These are phyloP conservation scores for Tripterygium wilfordii DNA, from an alignment of 177 flowering plant species.

Conservation along the genomic window DNA sequence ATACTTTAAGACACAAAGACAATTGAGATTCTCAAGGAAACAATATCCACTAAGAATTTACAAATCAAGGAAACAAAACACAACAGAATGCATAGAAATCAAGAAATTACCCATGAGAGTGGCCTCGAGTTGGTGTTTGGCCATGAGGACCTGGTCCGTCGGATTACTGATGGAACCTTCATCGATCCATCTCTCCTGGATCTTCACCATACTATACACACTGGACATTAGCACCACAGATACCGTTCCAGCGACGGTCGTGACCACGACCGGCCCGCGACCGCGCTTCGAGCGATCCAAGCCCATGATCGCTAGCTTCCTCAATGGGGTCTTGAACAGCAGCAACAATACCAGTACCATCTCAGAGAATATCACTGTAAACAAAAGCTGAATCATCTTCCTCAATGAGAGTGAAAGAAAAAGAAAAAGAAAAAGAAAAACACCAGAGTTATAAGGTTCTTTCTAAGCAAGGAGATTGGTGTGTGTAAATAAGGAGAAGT, in stretches of 20 bases:
- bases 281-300: constrained; percentile 55
- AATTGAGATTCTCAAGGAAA: no score
- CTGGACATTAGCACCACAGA: constrained; percentile 25
- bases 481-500: no score
- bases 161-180: constrained; percentile 28
- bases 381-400: constrained; percentile 48
- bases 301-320: constrained; percentile 45
- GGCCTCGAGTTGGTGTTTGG: constrained; percentile 38
- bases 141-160: constrained; percentile 50
- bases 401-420: no score
- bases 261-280: constrained; percentile 44
- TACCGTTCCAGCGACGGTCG: constrained; percentile 39
- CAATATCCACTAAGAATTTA: no score
- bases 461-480: no score
- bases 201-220: constrained; percentile 25
- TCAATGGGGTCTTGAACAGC: constrained; percentile 53
- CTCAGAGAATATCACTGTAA: constrained; percentile 36
- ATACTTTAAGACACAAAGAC: no score
- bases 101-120: constrained; percentile 54
- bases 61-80: no score
- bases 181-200: constrained; percentile 25
- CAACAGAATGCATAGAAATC: no score
- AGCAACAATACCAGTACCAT: constrained; percentile 33
- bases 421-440: no score
- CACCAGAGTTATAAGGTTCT: no score